Percentiles rank a stretch among this genome's conserved stretches.
phyloP scores from a whole-genome alignment of 176 grass and related monocot genomes.

The Triticum turgidum region DNA sequence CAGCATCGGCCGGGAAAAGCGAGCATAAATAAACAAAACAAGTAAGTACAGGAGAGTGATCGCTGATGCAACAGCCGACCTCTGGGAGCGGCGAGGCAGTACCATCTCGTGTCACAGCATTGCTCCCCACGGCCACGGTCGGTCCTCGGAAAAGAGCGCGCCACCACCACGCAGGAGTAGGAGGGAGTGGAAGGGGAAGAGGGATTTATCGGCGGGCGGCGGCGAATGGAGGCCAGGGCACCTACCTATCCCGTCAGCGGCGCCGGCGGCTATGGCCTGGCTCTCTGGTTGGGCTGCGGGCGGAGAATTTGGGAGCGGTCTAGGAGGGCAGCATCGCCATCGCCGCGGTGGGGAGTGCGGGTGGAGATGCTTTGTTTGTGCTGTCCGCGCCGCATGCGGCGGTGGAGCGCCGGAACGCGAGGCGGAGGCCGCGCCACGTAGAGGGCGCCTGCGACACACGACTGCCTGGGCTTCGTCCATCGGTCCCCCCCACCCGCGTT shows the following conservation, averaged over 20 bases:
- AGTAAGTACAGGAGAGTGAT: not conserved
- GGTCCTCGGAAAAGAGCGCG: not conserved
- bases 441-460: conserved; percentile 34
- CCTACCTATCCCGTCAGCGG: not conserved
- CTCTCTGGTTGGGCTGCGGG: not conserved
- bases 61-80: conserved; percentile 30
- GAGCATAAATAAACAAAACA: not conserved
- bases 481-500: not conserved
- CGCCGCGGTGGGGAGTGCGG: conserved; percentile 6
- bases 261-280: not conserved
- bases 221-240: not conserved
- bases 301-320: not conserved
- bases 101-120: conserved; percentile 45
- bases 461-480: not conserved
- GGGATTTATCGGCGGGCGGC: not conserved
- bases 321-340: conserved; percentile 23
- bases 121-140: conserved; percentile 1
- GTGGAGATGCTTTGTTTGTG: conserved; percentile 24
- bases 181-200: not conserved
- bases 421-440: conserved; percentile 45
- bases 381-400: conserved; percentile 23
- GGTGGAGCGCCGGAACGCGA: conserved; percentile 2
- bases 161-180: not conserved
- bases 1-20: not conserved
- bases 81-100: conserved; percentile 18